Evolutionary conservation across 495 filamentous ascomycete genomes (phyloP).

Genomic region (Neurospora sp.): DNA sequence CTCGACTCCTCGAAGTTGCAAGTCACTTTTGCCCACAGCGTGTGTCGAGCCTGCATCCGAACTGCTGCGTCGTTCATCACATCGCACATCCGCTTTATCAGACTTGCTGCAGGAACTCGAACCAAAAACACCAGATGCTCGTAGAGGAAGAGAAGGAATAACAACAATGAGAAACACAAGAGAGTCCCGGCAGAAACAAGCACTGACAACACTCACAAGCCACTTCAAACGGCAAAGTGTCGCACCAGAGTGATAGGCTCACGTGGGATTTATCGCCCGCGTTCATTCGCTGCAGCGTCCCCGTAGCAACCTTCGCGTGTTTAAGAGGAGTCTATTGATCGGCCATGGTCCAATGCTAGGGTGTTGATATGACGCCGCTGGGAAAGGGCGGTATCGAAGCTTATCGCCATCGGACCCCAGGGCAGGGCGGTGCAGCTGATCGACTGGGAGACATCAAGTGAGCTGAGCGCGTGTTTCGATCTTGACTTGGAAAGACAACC

Average conservation of each 20-base stretch:
- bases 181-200: not conserved
- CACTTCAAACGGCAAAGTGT: not conserved
- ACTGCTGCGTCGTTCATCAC: not conserved
- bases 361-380: not conserved
- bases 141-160: not conserved
- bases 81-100: not conserved
- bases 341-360: not conserved
- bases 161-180: not conserved
- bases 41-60: not conserved
- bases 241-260: not conserved
- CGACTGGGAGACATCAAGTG: not conserved
- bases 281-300: not conserved
- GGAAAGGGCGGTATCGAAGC: not conserved
- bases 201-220: not conserved
- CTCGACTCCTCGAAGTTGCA: not conserved
- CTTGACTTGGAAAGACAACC: not conserved
- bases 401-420: not conserved
- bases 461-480: not conserved
- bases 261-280: not conserved
- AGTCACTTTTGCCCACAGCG: no score
- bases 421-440: not conserved
- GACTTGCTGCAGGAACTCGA: not conserved
- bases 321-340: not conserved
- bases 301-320: not conserved
- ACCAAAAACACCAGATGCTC: not conserved